phyloP scores from a whole-genome alignment of 192 early-diverging fungal species.

The Coemansia sp. region DNA sequence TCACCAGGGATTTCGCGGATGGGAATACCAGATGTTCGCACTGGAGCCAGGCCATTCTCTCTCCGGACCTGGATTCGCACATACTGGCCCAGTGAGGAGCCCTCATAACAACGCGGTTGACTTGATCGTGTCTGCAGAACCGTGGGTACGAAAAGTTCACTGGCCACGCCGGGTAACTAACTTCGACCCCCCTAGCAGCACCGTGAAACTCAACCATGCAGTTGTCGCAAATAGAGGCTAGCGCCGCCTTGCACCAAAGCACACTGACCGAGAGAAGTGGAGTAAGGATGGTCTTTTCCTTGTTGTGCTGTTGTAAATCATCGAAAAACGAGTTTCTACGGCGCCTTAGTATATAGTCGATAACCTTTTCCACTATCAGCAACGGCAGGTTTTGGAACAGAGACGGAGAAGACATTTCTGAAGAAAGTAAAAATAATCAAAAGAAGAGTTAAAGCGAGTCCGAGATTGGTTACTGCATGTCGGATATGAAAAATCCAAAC shows the following conservation, averaged over 20 bases:
- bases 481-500: too few species aligned
- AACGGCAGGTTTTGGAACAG: too few species aligned
- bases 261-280: neutral
- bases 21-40: neutral
- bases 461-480: too few species aligned
- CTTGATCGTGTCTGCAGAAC: neutral
- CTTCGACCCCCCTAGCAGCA: neutral
- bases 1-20: neutral
- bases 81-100: neutral
- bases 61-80: neutral
- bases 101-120: neutral
- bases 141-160: neutral
- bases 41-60: neutral
- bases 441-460: too few species aligned
- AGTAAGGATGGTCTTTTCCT: neutral
- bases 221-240: neutral
- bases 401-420: too few species aligned
- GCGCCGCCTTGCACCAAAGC: neutral
- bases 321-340: too few species aligned
- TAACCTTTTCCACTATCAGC: too few species aligned
- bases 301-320: too few species aligned
- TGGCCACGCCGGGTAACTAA: neutral
- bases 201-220: neutral
- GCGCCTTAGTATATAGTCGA: too few species aligned
- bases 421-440: too few species aligned